phyloP scores from a whole-genome alignment of 768 basidiomycete species.

The Dioszegia aurantiaca region DNA sequence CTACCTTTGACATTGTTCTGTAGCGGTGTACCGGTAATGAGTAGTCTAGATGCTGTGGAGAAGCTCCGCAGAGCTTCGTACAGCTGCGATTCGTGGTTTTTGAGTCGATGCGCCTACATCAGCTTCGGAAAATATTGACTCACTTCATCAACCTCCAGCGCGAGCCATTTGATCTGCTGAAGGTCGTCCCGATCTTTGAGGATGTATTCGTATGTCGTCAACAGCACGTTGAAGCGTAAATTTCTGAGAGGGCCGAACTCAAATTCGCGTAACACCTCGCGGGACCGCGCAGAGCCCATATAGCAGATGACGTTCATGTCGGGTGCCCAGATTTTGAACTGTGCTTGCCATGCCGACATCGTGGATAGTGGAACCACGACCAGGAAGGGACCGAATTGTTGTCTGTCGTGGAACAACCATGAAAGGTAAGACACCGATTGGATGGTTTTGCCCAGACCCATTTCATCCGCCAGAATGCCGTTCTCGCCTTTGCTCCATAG shows the following conservation, averaged over 20 bases:
- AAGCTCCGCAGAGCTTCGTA: conserved; percentile 92
- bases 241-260: conserved; percentile 87
- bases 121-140: conserved; percentile 31
- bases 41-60: conserved; percentile 81
- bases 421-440: conserved; percentile 94
- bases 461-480: conserved; percentile 96
- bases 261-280: conserved; percentile 84
- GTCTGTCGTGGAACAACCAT: conserved; percentile 84
- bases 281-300: conserved; percentile 80
- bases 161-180: conserved; percentile 94
- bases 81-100: conserved; percentile 95
- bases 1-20: conserved; percentile 98
- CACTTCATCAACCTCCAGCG: conserved; percentile 91
- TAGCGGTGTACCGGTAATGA: conserved; percentile 96
- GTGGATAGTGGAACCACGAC: conserved; percentile 98
- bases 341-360: conserved; percentile 95
- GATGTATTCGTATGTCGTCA: conserved; percentile 96
- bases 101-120: conserved; percentile 83
- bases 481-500: conserved; percentile 92
- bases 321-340: conserved; percentile 92
- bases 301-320: conserved; percentile 96
- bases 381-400: conserved; percentile 94
- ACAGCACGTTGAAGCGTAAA: conserved; percentile 91
- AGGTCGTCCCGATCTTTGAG: conserved; percentile 85
- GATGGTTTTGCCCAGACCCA: conserved; percentile 97